phyloP scores from a whole-genome alignment of 2,329 filamentous ascomycete genomes.

The Diaporthe caulivora region DNA sequence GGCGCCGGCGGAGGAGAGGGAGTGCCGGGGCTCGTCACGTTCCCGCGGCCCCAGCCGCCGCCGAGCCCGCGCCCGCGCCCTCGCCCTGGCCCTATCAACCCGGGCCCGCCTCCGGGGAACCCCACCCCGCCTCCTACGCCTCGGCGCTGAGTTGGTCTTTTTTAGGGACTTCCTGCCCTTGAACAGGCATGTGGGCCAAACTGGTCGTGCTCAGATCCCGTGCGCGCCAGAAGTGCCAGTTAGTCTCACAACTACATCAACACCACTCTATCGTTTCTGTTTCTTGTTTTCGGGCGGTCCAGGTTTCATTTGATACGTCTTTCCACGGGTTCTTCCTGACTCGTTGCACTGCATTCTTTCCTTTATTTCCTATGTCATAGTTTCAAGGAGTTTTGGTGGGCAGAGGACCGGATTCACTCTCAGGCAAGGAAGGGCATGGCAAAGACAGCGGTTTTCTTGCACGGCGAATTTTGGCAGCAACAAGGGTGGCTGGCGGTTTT shows the following conservation, averaged over 20 bases:
- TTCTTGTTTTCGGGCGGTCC: neutral
- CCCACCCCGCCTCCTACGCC: slow-evolving; percentile 37
- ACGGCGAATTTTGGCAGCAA: neutral
- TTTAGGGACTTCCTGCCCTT: neutral
- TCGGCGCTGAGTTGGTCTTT: neutral
- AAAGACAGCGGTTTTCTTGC: no score
- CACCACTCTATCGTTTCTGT: no score
- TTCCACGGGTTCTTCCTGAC: neutral
- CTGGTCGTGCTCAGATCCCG: neutral
- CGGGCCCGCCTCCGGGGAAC: slow-evolving; percentile 34
- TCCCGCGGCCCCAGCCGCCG: slow-evolving; percentile 31
- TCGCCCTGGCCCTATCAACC: slow-evolving; percentile 32
- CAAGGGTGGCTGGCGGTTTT: neutral
- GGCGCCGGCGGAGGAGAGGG: neutral
- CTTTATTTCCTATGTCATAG: slow-evolving; percentile 13
- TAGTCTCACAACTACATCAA: neutral
- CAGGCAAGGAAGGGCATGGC: neutral
- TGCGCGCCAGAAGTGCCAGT: neutral
- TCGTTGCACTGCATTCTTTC: neutral
- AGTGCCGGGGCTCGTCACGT: neutral
- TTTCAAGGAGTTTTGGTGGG: neutral
- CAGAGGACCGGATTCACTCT: neutral
- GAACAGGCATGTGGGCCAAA: neutral
- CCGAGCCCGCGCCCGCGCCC: slow-evolving; percentile 34
- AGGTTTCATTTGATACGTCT: neutral